These are phyloP conservation scores for Neurospora crassa DNA, from an alignment of 2,329 filamentous ascomycete species.

Conservation along the genomic window DNA sequence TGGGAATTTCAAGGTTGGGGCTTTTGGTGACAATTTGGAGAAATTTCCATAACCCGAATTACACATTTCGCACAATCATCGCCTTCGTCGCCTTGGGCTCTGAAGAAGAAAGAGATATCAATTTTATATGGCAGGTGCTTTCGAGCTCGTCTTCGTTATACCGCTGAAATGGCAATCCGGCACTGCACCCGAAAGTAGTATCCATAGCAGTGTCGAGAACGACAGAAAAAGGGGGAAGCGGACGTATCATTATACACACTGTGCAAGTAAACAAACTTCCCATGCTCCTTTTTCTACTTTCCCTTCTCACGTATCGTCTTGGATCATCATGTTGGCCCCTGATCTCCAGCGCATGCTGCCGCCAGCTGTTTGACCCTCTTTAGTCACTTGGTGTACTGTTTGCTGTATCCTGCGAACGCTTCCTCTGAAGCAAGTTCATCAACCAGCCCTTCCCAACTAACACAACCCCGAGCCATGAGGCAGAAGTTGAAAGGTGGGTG, in stretches of 20 bases:
- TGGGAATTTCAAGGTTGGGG: background rate
- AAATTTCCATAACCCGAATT: background rate
- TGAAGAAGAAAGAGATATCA: background rate
- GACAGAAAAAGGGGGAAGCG: background rate
- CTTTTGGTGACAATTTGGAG: background rate
- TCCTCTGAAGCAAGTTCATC: background rate
- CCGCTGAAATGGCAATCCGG: background rate
- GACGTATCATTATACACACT: background rate
- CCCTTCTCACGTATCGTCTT: background rate
- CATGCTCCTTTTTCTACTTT: background rate
- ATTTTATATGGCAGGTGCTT: background rate
- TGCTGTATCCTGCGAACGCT: background rate
- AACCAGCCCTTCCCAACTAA: background rate
- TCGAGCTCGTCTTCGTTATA: background rate
- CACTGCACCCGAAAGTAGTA: background rate
- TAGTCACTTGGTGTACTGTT: background rate
- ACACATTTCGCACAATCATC: background rate
- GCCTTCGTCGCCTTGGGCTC: background rate
- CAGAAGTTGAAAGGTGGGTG: background rate
- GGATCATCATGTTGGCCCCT: background rate
- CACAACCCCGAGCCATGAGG: background rate
- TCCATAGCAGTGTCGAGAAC: background rate
- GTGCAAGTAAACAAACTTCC: background rate
- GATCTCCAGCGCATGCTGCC: background rate
- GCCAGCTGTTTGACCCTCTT: background rate